phyloP scores from a whole-genome alignment of 2,329 filamentous ascomycete genomes.

The Sodiomyces alkalinus region DNA sequence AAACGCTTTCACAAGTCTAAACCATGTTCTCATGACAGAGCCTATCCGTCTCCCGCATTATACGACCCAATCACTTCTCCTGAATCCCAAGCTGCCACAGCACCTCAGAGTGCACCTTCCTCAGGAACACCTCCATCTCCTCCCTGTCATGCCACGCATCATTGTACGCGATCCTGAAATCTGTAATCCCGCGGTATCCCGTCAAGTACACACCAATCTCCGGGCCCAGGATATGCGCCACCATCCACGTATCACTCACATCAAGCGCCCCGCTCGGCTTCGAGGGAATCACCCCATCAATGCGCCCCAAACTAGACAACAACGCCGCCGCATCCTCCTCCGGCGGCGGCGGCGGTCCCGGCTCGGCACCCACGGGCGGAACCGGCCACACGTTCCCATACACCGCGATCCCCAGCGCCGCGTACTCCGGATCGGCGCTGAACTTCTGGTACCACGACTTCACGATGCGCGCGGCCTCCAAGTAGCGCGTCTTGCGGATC shows the following conservation, averaged over 20 bases:
- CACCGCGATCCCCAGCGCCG: too few species aligned
- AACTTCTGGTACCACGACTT: constrained; percentile 14
- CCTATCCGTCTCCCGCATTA: too few species aligned
- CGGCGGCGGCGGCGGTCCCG: constrained; percentile 11
- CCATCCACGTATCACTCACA: constrained; percentile 24
- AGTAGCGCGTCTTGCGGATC: constrained; percentile 10
- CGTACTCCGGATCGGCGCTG: constrained; percentile 15
- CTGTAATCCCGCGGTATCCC: constrained; percentile 19
- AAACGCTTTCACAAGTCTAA: too few species aligned
- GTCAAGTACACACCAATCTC: too few species aligned
- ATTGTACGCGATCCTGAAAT: constrained; percentile 24
- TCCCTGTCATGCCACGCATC: constrained; percentile 22
- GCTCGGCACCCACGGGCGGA: not conserved
- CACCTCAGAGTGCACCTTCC: too few species aligned
- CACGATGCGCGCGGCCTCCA: constrained; percentile 10
- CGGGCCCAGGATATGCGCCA: constrained; percentile 26
- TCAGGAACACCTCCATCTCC: constrained; percentile 10
- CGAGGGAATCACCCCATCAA: constrained; percentile 19
- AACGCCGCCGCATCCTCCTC: constrained; percentile 13
- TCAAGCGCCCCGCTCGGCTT: constrained; percentile 13
- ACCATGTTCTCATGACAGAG: too few species aligned
- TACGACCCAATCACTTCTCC: too few species aligned
- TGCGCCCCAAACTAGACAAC: constrained; percentile 18
- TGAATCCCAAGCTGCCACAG: too few species aligned
- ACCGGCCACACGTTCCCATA: too few species aligned